phyloP scores from a whole-genome alignment of 2,329 filamentous ascomycete genomes.

The Bertia moriformis region DNA sequence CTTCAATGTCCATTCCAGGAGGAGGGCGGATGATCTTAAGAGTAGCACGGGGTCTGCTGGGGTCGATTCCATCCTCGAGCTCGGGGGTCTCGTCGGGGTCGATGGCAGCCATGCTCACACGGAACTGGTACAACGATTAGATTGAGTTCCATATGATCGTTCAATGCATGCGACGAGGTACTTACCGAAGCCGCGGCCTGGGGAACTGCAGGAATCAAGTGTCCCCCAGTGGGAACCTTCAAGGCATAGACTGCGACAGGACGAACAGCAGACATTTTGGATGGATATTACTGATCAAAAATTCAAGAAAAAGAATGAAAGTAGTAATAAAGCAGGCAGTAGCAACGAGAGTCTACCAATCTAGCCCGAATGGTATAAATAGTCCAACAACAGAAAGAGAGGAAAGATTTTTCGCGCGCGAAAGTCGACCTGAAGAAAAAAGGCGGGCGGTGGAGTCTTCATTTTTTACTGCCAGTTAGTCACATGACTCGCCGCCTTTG shows the following conservation, averaged over 20 bases:
- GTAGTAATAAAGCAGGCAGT: background rate
- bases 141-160: constrained; percentile 31
- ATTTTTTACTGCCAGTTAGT: no score
- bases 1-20: constrained; percentile 24
- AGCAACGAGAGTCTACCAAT: background rate
- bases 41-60: constrained; percentile 60
- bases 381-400: no score
- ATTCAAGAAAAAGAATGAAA: background rate
- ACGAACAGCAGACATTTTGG: background rate
- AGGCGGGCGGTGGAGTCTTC: no score
- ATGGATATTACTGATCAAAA: background rate
- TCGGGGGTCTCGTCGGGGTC: constrained; percentile 70
- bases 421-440: no score
- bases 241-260: constrained; percentile 49
- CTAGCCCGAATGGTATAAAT: no score
- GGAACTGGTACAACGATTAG: constrained; percentile 46
- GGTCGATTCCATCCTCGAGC: constrained; percentile 45
- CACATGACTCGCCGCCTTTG: no score
- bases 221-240: constrained; percentile 42
- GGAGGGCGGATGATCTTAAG: constrained; percentile 68
- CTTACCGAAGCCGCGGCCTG: constrained; percentile 42
- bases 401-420: no score
- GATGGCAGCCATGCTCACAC: constrained; percentile 96
- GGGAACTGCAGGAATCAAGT: constrained; percentile 39
- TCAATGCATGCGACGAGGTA: constrained; percentile 32